These are phyloP conservation scores for Sarocladium oryzae DNA, from an alignment of 2,329 filamentous ascomycete species.

Conservation along the genomic window DNA sequence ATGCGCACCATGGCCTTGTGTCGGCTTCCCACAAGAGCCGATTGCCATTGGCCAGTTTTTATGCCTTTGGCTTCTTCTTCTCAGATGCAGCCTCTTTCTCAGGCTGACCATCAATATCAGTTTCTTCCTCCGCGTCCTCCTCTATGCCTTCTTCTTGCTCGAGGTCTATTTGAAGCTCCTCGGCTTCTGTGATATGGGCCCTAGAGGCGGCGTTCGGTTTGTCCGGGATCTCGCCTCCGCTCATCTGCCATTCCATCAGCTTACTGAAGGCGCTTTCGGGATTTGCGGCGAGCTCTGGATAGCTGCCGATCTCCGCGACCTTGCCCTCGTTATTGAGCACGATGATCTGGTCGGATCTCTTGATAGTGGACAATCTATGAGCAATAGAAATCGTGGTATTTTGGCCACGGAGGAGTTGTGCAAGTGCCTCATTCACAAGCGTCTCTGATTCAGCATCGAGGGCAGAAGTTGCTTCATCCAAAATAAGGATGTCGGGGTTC, in stretches of 20 bases:
- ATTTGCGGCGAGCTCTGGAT: constrained; percentile 65
- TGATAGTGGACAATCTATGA: constrained; percentile 92
- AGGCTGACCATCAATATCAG: constrained; percentile 13
- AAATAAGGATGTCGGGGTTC: constrained; percentile 90
- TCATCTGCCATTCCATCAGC: constrained; percentile 99
- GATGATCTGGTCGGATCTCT: constrained; percentile 89
- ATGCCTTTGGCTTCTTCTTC: constrained; percentile 18
- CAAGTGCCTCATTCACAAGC: constrained; percentile 85
- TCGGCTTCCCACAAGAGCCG: too few species aligned
- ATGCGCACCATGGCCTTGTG: too few species aligned
- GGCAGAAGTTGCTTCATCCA: constrained; percentile 94
- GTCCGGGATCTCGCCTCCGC: constrained; percentile 60
- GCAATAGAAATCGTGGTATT: constrained; percentile 98
- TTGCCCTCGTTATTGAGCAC: constrained; percentile 80
- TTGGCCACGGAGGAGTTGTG: constrained; percentile 70
- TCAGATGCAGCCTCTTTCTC: constrained; percentile 23
- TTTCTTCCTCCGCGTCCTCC: constrained; percentile 16
- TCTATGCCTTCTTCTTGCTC: constrained; percentile 26
- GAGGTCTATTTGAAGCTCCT: constrained; percentile 45
- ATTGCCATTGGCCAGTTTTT: too few species aligned
- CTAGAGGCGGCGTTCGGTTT: constrained; percentile 27
- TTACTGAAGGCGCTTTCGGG: constrained; percentile 81
- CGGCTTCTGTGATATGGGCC: constrained; percentile 41
- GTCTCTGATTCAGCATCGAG: constrained; percentile 96
- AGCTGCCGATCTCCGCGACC: constrained; percentile 87